Conservation (phyloP, 2,329 filamentous ascomycete species). For the Tricladium varicosporioides region DNA sequence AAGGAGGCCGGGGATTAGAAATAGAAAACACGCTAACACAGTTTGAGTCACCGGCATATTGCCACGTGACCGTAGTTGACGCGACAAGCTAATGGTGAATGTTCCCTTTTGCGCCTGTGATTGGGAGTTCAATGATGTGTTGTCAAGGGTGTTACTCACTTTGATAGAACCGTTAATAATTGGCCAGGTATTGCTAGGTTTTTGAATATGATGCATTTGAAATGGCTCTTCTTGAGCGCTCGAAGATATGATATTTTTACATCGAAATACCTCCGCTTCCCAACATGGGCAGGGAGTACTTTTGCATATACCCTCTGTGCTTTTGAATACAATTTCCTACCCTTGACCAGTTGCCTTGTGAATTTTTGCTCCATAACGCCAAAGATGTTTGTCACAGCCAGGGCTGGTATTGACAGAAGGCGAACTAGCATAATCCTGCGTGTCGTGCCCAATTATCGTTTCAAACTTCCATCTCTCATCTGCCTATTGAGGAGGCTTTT, state of each 20-base stretch:
- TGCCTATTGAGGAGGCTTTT: conserved; percentile 18
- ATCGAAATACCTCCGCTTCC: too few species aligned
- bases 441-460: too few species aligned
- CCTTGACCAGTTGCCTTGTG: neutral
- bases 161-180: too few species aligned
- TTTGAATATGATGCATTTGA: too few species aligned
- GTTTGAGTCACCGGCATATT: neutral
- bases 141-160: too few species aligned
- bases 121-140: too few species aligned
- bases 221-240: too few species aligned
- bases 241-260: too few species aligned
- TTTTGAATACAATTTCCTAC: neutral
- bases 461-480: conserved; percentile 7
- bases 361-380: conserved; percentile 13
- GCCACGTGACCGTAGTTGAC: neutral
- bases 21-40: neutral
- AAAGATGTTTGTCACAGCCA: conserved; percentile 6
- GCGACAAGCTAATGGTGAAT: too few species aligned
- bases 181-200: too few species aligned
- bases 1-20: neutral
- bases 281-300: neutral
- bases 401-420: neutral
- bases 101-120: too few species aligned
- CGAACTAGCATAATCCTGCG: neutral
- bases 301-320: neutral